Evolutionary conservation across 2,329 filamentous ascomycete genomes (phyloP), one percentile per base, ranked within the genome.

Genomic region (Apiospora koreana): DNA sequence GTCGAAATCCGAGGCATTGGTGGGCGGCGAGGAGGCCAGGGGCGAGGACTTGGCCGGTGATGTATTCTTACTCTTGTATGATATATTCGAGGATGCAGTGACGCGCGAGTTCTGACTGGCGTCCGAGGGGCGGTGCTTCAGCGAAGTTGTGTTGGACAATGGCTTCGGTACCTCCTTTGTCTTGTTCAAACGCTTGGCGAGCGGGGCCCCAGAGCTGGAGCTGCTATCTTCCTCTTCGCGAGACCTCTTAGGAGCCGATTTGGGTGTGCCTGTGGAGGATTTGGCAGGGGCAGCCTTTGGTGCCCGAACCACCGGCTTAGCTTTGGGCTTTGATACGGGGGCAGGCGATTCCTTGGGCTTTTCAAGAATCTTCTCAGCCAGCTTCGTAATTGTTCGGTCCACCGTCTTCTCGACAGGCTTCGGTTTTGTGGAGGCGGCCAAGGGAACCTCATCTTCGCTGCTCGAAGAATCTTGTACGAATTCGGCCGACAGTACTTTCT

Each of bases 41-140:
- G 89, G 89, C 12, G 89, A 91, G 2, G 89, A 91, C 77, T 91
- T 91, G 67, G 83, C 83, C 0, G 88, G 88, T 8, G 88, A 90
- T 0, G 86, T 90, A 72, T 85, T 83, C 78, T 88, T 88, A 76
- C 80, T 82, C 77, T 84, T 86, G 70, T 81, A 78, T 0, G 84
- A 84, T 41, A 80, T 75, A 10, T 78, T 80, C 7, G 85, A 83
- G 1, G 81, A 82, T 35, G 75, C 77, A 25, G 81, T 78, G 41
- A 80, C 80, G 50, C 85, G 83, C 23, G 85, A 85, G 70, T 83
- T 83, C 70, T 86, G 84, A 73, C 83, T 86, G 35, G 81, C 81
- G 67, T 89, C 86, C 0, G 86, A 85, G 12, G 82, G 79, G 23
- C 85, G 84, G 67, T 85, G 83, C 76, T 84, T 86, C n/a, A 79